phyloP scores from a whole-genome alignment of 768 basidiomycete species.

The Lactifluus hygrophoroides region DNA sequence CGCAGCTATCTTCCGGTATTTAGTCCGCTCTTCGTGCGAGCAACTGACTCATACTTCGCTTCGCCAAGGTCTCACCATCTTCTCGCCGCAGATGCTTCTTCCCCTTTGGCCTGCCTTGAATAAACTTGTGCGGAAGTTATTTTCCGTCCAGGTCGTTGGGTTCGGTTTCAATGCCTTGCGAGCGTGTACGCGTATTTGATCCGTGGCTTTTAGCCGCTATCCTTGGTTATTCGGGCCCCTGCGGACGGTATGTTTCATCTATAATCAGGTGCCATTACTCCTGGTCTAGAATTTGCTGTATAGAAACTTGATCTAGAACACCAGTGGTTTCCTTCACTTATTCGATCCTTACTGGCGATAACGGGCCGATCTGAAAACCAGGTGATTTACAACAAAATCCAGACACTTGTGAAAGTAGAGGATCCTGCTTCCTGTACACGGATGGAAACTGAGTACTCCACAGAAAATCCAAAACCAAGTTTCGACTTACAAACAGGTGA shows the following conservation, averaged over 20 bases:
- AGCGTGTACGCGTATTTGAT: background rate
- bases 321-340: conserved; percentile 15
- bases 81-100: conserved; percentile 10
- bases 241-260: conserved; percentile 40
- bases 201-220: conserved; percentile 45
- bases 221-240: conserved; percentile 69
- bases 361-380: conserved; percentile 1
- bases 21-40: conserved; percentile 47
- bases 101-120: conserved; percentile 14
- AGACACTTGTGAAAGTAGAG: background rate
- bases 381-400: background rate
- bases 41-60: conserved; percentile 6
- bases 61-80: conserved; percentile 10
- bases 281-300: background rate
- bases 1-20: background rate
- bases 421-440: background rate
- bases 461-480: conserved; percentile 2
- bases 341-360: conserved; percentile 13
- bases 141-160: conserved; percentile 14
- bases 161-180: conserved; percentile 4
- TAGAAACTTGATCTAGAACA: conserved; percentile 17
- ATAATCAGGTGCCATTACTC: background rate
- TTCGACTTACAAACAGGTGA: background rate
- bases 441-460: background rate
- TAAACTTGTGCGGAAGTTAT: conserved; percentile 3